These are phyloP conservation scores for Dothideomycetidae sp. DNA, from an alignment of 2,329 filamentous ascomycete species.

Conservation along the genomic window DNA sequence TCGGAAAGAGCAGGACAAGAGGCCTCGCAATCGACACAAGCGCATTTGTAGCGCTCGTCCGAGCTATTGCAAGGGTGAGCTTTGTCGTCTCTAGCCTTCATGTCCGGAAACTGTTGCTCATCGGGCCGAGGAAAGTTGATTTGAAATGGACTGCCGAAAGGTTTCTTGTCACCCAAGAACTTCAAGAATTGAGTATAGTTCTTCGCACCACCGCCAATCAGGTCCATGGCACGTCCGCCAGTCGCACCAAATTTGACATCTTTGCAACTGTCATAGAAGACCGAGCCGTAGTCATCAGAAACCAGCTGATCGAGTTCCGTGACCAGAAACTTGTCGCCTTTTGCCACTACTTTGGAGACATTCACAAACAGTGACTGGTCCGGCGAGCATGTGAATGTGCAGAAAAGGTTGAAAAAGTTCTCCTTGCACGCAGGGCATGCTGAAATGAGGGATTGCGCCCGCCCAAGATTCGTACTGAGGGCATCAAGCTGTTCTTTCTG, in stretches of 20 bases:
- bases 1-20: constrained; percentile 72
- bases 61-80: constrained; percentile 83
- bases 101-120: constrained; percentile 48
- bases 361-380: constrained; percentile 94
- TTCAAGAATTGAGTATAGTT: constrained; percentile 78
- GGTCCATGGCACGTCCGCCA: constrained; percentile 83
- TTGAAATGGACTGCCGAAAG: constrained; percentile 87
- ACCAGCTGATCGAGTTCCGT: constrained; percentile 84
- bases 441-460: constrained; percentile 76
- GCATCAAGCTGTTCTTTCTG: constrained; percentile 64
- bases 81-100: constrained; percentile 55
- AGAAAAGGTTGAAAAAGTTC: constrained; percentile 98
- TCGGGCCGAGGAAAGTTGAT: constrained; percentile 69
- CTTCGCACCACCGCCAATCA: constrained; percentile 90
- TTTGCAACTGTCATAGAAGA: constrained; percentile 95
- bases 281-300: constrained; percentile 66
- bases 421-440: constrained; percentile 94
- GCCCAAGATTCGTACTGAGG: constrained; percentile 70
- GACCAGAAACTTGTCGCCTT: constrained; percentile 51
- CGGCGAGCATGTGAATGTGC: constrained; percentile 94
- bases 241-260: constrained; percentile 96
- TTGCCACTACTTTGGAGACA: constrained; percentile 55
- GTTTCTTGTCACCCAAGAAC: constrained; percentile 84
- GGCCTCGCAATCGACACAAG: constrained; percentile 81
- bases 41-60: constrained; percentile 73